phyloP scores from a whole-genome alignment of 2,329 filamentous ascomycete genomes.

The Sordariomycetes sp. region DNA sequence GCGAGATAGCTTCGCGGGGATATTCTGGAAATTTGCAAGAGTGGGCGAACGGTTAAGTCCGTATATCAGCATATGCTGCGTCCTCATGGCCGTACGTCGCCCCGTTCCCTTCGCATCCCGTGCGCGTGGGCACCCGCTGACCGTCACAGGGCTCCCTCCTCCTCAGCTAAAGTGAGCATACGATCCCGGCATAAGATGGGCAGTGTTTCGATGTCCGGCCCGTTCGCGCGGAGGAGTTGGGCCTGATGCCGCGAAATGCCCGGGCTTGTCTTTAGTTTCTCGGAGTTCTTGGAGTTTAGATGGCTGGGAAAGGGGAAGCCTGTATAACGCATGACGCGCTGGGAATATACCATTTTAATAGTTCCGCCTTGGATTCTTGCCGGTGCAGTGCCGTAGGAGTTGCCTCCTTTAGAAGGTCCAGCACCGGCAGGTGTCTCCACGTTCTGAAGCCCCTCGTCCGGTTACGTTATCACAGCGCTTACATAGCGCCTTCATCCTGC shows the following conservation, averaged over 20 bases:
- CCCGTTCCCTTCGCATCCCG: neutral
- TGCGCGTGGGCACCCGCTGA: neutral
- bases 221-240: neutral
- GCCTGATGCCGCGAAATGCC: neutral
- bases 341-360: neutral
- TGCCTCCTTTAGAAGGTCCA: no score
- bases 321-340: constrained; percentile 1
- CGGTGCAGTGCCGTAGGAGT: no score
- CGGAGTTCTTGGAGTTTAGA: constrained; percentile 1
- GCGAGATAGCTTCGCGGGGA: constrained; percentile 54
- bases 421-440: no score
- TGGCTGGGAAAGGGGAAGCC: neutral
- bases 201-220: neutral
- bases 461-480: neutral
- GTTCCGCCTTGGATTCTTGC: neutral
- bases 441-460: neutral
- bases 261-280: neutral
- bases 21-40: constrained; percentile 93
- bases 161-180: constrained; percentile 17
- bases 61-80: constrained; percentile 88
- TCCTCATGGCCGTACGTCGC: constrained; percentile 74
- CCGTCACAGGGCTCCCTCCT: constrained; percentile 21
- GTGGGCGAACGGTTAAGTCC: constrained; percentile 89
- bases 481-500: neutral
- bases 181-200: neutral